Base-by-base conservation (phyloP, 768 basidiomycete species). In the Pleurotus eryngii region DNA sequence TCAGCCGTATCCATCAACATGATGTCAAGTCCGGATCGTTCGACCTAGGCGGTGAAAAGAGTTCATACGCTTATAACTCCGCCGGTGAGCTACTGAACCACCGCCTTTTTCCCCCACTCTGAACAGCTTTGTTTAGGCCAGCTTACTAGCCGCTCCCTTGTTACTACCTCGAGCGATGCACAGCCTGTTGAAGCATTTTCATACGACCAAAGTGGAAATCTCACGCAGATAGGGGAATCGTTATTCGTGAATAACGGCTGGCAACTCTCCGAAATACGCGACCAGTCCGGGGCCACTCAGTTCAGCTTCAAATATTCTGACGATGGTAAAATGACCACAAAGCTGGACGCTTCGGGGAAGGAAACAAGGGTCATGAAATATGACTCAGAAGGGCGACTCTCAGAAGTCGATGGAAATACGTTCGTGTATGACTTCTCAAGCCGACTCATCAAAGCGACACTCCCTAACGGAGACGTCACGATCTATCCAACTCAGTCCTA, bases 401-500 rank as follows among this genome's bases (percentile, higher is more conserved):
- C 42, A n/a, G 24, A 54, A 18, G 37, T 54, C 20, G 49, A 57
- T 30, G 48, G 55, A 18, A 38, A 7, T 20, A 30, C 24, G 11
- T 51, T 60, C 17, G 40, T 57, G 3, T 60, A 60, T 49, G 59
- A 60, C 22, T 60, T 50, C 15, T 39, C 46, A 5, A 49, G 56
- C 5, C 59, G 59, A 9, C 50, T 60, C 14, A n/a, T 60, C 56
- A 60, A 60, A 20, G 48, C 56, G 11, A 51, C 42, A 5, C 38
- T 27, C 6, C 42, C 56, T 1, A 46, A 53, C 20, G 59, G 59
- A 11, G 45, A 40, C 22, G 49, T 38, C 24, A 57, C 47, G 4
- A 30, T 60, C 45, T 60, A 60, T 20, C 40, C 59, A 9, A 57
- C 20, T 30, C 59, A 57, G 42, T 30, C 59, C 1, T 60, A 60